These are phyloP conservation scores for Microsporum audouinii DNA, from an alignment of 2,329 filamentous ascomycete species.

Conservation along the genomic window DNA sequence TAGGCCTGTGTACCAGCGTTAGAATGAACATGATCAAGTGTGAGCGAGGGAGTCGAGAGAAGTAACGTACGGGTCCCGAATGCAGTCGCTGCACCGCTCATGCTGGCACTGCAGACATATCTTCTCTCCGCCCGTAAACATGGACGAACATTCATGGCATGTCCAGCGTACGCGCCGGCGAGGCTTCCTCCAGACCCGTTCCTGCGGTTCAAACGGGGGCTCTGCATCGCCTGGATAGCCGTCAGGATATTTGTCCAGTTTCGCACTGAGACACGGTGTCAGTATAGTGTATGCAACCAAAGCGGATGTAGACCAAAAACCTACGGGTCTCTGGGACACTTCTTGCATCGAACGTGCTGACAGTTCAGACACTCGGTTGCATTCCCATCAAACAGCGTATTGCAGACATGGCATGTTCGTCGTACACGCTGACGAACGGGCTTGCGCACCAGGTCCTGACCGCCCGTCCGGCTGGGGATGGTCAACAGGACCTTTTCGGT, in stretches of 20 bases:
- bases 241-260: conserved; percentile 34
- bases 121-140: conserved; percentile 24
- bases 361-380: conserved; percentile 58
- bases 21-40: not conserved
- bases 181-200: conserved; percentile 29
- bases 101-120: conserved; percentile 32
- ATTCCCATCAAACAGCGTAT: conserved; percentile 47
- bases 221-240: conserved; percentile 37
- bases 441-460: conserved; percentile 61
- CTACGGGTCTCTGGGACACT: conserved; percentile 70
- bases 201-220: conserved; percentile 23
- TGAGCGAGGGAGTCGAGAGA: not conserved
- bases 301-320: conserved; percentile 26
- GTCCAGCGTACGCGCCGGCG: conserved; percentile 31
- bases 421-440: conserved; percentile 61
- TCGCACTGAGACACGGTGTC: conserved; percentile 20
- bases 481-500: conserved; percentile 36
- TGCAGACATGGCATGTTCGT: conserved; percentile 65
- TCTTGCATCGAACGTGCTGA: conserved; percentile 62
- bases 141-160: conserved; percentile 30
- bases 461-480: conserved; percentile 53
- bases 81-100: conserved; percentile 31
- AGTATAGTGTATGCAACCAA: not conserved
- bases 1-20: conserved; percentile 23
- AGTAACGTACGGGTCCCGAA: conserved; percentile 32